Evolutionary conservation across 768 basidiomycete genomes (phyloP).

Genomic region (Chiua virens): DNA sequence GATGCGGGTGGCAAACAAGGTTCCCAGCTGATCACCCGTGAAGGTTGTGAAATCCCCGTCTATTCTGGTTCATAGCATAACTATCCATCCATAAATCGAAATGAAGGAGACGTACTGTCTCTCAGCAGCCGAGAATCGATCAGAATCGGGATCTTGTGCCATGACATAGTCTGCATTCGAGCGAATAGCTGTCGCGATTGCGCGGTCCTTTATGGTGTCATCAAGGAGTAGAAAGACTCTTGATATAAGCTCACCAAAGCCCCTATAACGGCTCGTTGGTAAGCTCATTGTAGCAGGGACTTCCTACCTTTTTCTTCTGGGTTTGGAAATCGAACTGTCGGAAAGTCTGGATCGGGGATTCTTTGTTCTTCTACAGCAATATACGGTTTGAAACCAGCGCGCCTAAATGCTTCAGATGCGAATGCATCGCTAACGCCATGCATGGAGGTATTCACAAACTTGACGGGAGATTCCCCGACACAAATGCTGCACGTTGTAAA

Average conservation of each 20-base stretch:
- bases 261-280: conserved; percentile 32
- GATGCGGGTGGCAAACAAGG: conserved; percentile 49
- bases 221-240: not conserved
- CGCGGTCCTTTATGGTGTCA: conserved; percentile 57
- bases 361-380: conserved; percentile 66
- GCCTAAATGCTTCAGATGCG: conserved; percentile 53
- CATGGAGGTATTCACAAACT: conserved; percentile 87
- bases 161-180: conserved; percentile 63
- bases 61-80: conserved; percentile 5
- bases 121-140: conserved; percentile 79
- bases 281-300: not conserved
- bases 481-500: conserved; percentile 12
- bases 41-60: conserved; percentile 67
- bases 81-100: not conserved
- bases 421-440: conserved; percentile 83
- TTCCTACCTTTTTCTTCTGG: conserved; percentile 82
- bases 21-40: conserved; percentile 84
- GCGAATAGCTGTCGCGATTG: conserved; percentile 58
- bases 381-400: conserved; percentile 59
- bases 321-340: conserved; percentile 84
- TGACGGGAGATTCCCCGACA: conserved; percentile 29
- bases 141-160: conserved; percentile 89
- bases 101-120: conserved; percentile 43
- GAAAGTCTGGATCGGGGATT: conserved; percentile 79
- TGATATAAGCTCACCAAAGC: conserved; percentile 42